phyloP scores from a whole-genome alignment of 2,329 filamentous ascomycete species.

The Colletotrichum sp. region DNA sequence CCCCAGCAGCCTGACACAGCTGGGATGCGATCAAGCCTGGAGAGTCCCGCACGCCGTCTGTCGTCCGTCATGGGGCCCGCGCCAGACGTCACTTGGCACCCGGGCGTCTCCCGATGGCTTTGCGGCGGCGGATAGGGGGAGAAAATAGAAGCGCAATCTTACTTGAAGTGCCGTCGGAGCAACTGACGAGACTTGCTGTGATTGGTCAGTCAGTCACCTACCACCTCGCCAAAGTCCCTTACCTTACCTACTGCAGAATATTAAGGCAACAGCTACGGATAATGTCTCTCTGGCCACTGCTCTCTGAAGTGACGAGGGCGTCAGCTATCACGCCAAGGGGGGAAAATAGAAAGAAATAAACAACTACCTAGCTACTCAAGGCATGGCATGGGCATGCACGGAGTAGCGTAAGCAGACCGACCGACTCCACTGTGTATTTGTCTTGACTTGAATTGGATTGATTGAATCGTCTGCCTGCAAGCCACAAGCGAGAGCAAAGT shows the following conservation, averaged over 20 bases:
- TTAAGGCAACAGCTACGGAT: not conserved
- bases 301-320: not conserved
- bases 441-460: not conserved
- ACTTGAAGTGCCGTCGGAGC: not conserved
- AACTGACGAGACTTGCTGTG: not conserved
- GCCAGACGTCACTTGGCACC: conserved; percentile 7
- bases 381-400: not conserved
- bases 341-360: not conserved
- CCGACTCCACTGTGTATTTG: not conserved
- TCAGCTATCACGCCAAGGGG: not conserved
- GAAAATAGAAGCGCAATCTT: conserved; percentile 12
- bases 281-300: not conserved
- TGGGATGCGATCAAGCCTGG: not conserved
- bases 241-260: not conserved
- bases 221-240: not conserved
- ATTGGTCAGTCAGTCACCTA: not conserved
- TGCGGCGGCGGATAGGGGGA: not conserved
- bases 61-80: not conserved
- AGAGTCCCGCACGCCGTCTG: not conserved
- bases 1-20: conserved; percentile 11
- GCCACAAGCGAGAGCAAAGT: not conserved
- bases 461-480: not conserved
- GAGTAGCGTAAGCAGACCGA: not conserved
- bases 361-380: not conserved
- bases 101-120: not conserved